Evolutionary conservation across 2,329 filamentous ascomycete genomes (phyloP).

Genomic region (Plenodomus lindquistii): DNA sequence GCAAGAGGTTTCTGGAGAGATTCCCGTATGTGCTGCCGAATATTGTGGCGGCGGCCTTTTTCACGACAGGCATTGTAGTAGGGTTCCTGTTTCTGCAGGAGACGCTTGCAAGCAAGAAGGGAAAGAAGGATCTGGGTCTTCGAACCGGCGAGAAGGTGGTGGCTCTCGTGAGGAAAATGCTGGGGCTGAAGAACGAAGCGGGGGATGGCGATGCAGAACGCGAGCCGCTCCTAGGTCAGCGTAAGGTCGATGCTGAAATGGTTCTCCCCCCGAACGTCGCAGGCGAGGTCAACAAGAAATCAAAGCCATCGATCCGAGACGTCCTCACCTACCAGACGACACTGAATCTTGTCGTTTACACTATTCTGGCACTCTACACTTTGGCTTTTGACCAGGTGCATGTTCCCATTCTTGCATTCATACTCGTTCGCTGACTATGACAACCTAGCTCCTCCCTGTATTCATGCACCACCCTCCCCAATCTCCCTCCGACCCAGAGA

Average conservation of each 20-base stretch:
- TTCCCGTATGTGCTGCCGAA: constrained; percentile 89
- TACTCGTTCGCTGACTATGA: not conserved
- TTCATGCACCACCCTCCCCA: constrained; percentile 78
- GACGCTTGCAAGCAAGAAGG: constrained; percentile 73
- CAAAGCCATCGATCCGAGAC: constrained; percentile 54
- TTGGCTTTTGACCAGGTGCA: constrained; percentile 77
- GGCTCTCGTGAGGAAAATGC: constrained; percentile 24
- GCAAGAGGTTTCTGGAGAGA: constrained; percentile 68
- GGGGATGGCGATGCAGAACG: constrained; percentile 19
- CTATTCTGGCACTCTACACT: constrained; percentile 77
- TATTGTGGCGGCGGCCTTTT: constrained; percentile 74
- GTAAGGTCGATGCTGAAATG: constrained; percentile 26
- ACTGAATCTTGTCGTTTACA: constrained; percentile 77
- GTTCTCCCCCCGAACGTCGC: constrained; percentile 2
- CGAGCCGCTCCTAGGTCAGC: constrained; percentile 35
- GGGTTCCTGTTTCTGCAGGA: constrained; percentile 84
- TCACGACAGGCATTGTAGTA: constrained; percentile 73
- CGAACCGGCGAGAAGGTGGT: constrained; percentile 69
- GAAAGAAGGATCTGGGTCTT: constrained; percentile 74
- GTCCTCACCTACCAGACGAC: constrained; percentile 75
- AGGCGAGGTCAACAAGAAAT: constrained; percentile 11
- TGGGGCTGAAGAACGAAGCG: constrained; percentile 15
- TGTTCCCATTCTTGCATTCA: not conserved
- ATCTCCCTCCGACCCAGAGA: constrained; percentile 55
- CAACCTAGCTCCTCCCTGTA: constrained; percentile 69